phyloP scores from a whole-genome alignment of 2,329 filamentous ascomycete genomes.

The Colletotrichum karsti region DNA sequence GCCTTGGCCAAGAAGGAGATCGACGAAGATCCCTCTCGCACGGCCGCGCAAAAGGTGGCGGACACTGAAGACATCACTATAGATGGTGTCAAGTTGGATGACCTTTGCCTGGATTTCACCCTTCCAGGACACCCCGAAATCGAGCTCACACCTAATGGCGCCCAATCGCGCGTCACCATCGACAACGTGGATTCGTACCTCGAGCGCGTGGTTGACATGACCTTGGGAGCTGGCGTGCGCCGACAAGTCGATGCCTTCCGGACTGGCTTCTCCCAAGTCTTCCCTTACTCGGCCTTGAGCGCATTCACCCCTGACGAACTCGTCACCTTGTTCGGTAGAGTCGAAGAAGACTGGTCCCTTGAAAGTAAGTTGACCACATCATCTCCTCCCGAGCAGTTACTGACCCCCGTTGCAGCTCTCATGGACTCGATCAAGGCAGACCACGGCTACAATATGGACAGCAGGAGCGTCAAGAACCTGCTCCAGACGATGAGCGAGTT shows the following conservation, averaged over 20 bases:
- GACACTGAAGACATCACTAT: conserved; percentile 76
- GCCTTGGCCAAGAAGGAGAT: conserved; percentile 83
- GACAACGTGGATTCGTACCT: conserved; percentile 92
- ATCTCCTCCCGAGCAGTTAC: not conserved
- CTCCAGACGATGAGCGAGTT: conserved; percentile 95
- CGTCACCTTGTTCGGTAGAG: conserved; percentile 90
- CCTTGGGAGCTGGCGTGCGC: conserved; percentile 86
- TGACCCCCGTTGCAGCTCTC: conserved; percentile 67
- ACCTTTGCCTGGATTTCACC: conserved; percentile 93
- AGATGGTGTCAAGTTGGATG: conserved; percentile 82
- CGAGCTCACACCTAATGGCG: conserved; percentile 80
- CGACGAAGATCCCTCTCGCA: conserved; percentile 74
- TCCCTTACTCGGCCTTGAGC: conserved; percentile 90
- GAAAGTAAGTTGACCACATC: conserved; percentile 74
- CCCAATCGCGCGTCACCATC: conserved; percentile 80
- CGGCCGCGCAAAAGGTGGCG: conserved; percentile 73
- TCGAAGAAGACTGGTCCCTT: conserved; percentile 96
- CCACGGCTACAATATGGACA: conserved; percentile 98
- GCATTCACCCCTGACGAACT: conserved; percentile 96
- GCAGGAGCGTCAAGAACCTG: conserved; percentile 91
- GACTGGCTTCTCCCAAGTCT: conserved; percentile 91
- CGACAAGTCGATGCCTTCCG: conserved; percentile 92
- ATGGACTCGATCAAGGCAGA: conserved; percentile 99
- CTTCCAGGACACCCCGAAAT: conserved; percentile 90
- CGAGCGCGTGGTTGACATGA: conserved; percentile 90